Conservation (phyloP, 1,284 basidiomycete species). For the Rhodotorula sp. region DNA sequence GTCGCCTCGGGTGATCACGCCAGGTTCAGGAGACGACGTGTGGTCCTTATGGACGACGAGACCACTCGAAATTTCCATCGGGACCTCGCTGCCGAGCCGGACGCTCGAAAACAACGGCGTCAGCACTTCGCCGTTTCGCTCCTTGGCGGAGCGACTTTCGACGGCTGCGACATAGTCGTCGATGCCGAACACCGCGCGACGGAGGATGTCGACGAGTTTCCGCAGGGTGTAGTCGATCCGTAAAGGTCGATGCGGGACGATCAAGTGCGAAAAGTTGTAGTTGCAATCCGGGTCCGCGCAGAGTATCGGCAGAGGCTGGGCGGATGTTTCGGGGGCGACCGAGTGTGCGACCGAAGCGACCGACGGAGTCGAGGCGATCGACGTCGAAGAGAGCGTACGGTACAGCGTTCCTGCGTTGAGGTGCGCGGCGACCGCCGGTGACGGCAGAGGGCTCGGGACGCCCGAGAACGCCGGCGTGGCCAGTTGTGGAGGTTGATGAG, state of each 20-base stretch:
- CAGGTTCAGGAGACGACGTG: not conserved
- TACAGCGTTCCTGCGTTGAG: slow-evolving; percentile 15
- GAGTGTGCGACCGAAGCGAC: not conserved
- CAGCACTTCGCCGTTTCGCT: not conserved
- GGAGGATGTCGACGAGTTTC: slow-evolving; percentile 33
- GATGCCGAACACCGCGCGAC: slow-evolving; percentile 12
- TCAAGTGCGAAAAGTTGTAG: slow-evolving; percentile 4
- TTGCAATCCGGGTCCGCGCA: slow-evolving; percentile 8
- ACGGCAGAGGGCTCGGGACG: slow-evolving; percentile 6
- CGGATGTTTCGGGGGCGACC: not conserved
- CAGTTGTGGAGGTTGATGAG: not conserved
- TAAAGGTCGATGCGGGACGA: slow-evolving; percentile 7
- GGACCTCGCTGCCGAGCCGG: not conserved
- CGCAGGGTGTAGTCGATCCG: slow-evolving; percentile 38
- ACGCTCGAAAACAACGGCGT: slow-evolving; percentile 6
- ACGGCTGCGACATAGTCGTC: not conserved
- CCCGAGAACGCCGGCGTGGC: not conserved
- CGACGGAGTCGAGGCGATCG: slow-evolving; percentile 3
- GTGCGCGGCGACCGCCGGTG: slow-evolving; percentile 10
- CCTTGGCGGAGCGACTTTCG: not conserved
- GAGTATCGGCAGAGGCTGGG: not conserved
- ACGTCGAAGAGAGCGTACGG: slow-evolving; percentile 6
- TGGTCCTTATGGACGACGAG: not conserved
- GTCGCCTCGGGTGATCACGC: slow-evolving; percentile 3
- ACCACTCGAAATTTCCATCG: not conserved